These are phyloP conservation scores for Paecilomyces formosus DNA, from an alignment of 2,329 filamentous ascomycete species.

Conservation along the genomic window DNA sequence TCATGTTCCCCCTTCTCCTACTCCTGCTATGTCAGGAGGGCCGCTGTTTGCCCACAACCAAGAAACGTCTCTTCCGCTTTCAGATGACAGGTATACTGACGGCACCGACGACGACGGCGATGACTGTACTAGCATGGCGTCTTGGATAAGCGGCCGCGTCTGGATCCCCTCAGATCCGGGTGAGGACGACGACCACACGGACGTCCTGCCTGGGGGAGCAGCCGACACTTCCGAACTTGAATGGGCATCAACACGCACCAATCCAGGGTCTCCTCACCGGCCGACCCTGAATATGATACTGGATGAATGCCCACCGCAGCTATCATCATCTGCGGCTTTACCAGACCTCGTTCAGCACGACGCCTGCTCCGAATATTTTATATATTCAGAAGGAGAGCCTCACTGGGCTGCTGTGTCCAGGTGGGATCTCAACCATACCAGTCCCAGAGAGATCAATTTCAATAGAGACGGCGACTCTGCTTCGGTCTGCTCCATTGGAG, in stretches of 20 bases:
- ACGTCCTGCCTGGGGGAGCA: neutral
- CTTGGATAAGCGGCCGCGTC: neutral
- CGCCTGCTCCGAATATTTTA: neutral
- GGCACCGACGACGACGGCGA: constrained; percentile 1
- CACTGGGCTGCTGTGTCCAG: neutral
- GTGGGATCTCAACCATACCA: neutral
- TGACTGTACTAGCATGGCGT: neutral
- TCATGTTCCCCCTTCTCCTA: neutral
- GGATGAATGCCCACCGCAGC: neutral
- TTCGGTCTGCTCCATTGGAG: neutral
- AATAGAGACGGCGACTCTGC: neutral
- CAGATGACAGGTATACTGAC: neutral
- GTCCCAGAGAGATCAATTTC: neutral
- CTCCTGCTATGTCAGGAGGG: neutral
- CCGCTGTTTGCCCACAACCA: neutral
- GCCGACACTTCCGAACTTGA: neutral
- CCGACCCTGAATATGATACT: neutral
- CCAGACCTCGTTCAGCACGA: neutral
- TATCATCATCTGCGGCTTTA: neutral
- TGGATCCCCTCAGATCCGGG: neutral
- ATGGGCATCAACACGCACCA: neutral
- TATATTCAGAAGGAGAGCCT: neutral
- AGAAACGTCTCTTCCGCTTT: neutral
- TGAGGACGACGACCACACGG: neutral
- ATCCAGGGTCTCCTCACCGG: neutral